These are phyloP conservation scores for Avicennia marina DNA, from an alignment of 257 asterid genomes.

Conservation along the genomic window DNA sequence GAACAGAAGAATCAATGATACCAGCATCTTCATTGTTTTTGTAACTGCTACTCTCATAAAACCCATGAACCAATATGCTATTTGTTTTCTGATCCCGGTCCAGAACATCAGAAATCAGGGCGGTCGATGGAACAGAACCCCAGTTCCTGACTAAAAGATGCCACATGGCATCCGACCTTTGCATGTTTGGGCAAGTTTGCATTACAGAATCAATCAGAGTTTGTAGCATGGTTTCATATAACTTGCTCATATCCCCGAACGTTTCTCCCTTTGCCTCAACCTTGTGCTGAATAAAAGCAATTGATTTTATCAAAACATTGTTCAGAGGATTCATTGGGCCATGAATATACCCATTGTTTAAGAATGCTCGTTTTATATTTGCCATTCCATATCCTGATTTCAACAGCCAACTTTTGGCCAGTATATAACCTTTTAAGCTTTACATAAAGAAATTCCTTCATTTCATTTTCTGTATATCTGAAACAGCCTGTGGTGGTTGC, in stretches of 20 bases:
- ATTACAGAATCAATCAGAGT: slow-evolving; percentile 1
- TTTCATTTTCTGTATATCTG: slow-evolving; percentile 1
- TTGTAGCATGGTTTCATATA: slow-evolving; percentile 1
- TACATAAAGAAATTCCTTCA: slow-evolving; percentile 8
- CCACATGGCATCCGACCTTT: slow-evolving; percentile 15
- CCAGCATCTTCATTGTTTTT: slow-evolving; percentile 3
- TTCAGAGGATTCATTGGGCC: slow-evolving; percentile 2
- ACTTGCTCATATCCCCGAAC: slow-evolving; percentile 10
- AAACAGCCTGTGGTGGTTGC: neutral
- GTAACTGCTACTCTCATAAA: neutral
- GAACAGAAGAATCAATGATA: neutral
- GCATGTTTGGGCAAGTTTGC: neutral
- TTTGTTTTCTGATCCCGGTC: neutral
- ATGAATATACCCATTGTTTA: slow-evolving; percentile 3
- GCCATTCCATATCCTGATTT: slow-evolving; percentile 8
- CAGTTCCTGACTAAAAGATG: slow-evolving; percentile 9
- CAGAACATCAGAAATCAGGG: neutral
- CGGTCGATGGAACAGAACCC: slow-evolving; percentile 12
- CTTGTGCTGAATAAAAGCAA: slow-evolving; percentile 11
- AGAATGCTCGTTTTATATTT: slow-evolving; percentile 15
- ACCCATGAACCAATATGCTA: neutral
- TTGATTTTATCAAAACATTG: slow-evolving; percentile 8
- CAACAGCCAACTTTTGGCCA: slow-evolving; percentile 15
- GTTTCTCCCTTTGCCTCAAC: neutral
- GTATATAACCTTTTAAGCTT: slow-evolving; percentile 13